Evolutionary conservation across 2,329 filamentous ascomycete species (phyloP), one percentile per base, ranked within the genome.

Genomic region (Epichloe elymi): DNA sequence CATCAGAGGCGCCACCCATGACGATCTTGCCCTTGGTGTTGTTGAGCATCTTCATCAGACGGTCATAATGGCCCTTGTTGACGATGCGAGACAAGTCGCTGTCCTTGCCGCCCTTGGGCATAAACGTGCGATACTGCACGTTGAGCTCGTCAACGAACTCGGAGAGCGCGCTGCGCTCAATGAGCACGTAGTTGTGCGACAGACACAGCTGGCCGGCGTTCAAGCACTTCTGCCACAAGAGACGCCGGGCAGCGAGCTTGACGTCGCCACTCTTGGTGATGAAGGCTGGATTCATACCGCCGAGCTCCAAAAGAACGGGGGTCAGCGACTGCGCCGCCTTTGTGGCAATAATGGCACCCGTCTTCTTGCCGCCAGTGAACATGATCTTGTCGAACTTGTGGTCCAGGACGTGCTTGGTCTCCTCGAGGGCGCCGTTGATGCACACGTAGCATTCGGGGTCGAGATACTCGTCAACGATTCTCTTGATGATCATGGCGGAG

Each of bases 331-430:
- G 81, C 54, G 93, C 91, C 0, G 91, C 93, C 66, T 94, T 95
- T 67, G 90, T 83, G 46, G 88, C 80, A 49, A 97, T 83, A 61
- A 97, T 90, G 63, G 84, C 88, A 62, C 87, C 93, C 17, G 96
- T 88, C 30, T 65, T 71, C 49, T 78, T 76, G 60, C 82, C 83
- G 50, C 93, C 93, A 1, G 93, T 98, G 72, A 95, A 98, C 74
- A 93, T 90, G 62, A 98, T 94, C 78, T 96, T 97, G 71, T 94
- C 90, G 85, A 90, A 98, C 67, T 91, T 91, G 71, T 89, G 80
- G 52, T 91, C 81, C 36, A 98, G 77, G 43, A 97, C 71, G 12
- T 82, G 82, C 44, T 86, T 88, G 4, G 86, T 89, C 73, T 95
- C 88, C 4, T 83, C 75, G 19, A 95, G 70, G 30, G 74, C 82